These are phyloP conservation scores for Pichia sp. DNA, from an alignment of 1,139 yeast species.

Conservation along the genomic window DNA sequence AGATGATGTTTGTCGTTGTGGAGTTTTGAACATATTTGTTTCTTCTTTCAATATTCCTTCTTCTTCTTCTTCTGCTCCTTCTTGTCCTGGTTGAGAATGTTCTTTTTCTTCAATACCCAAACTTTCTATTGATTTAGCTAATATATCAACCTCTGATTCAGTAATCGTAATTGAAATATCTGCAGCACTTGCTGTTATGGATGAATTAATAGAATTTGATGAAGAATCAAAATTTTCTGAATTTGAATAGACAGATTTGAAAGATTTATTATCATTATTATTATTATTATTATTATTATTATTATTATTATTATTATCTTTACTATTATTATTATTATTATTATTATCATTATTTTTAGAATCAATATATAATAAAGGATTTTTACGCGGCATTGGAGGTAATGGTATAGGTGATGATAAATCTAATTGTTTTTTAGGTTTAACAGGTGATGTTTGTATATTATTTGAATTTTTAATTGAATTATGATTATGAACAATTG, in stretches of 20 bases:
- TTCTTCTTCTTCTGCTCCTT: too few relatives aligned
- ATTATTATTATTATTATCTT: not conserved
- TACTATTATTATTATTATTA: not conserved
- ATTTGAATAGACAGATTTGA: not conserved
- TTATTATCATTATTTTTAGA: not conserved
- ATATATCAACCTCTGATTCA: slow-evolving; percentile 9
- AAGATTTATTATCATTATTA: not conserved
- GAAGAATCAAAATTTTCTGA: too few relatives aligned
- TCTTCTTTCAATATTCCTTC: not conserved
- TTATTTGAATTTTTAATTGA: not conserved
- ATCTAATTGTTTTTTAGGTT: not conserved
- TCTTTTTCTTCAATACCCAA: slow-evolving; percentile 1
- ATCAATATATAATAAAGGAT: slow-evolving; percentile 1
- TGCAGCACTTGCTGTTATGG: slow-evolving; percentile 2
- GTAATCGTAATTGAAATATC: not conserved
- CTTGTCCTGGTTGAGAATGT: too few relatives aligned
- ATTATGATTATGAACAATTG: not conserved
- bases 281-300: not conserved
- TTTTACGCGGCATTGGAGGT: slow-evolving; percentile 16
- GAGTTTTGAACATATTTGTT: slow-evolving; percentile 4
- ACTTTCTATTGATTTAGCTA: slow-evolving; percentile 10
- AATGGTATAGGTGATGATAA: not conserved
- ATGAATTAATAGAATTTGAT: not conserved
- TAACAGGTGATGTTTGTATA: slow-evolving; percentile 11
- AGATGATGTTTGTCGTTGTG: not conserved